phyloP scores from a whole-genome alignment of 441 rosid species.

The Syzygium malaccense region DNA sequence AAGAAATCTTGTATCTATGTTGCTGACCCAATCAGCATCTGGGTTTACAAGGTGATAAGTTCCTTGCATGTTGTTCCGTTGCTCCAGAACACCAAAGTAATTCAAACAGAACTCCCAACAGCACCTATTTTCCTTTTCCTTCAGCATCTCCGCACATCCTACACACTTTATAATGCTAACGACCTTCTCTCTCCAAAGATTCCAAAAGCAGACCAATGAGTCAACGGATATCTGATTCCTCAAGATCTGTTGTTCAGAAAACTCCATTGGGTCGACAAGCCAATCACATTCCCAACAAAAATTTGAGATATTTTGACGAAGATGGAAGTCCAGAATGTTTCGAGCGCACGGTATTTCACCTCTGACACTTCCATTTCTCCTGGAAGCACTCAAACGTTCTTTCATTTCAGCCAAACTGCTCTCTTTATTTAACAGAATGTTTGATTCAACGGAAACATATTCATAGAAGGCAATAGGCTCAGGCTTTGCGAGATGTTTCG shows the following conservation, averaged over 20 bases:
- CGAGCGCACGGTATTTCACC: constrained; percentile 1
- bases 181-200: background rate
- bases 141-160: background rate
- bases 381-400: background rate
- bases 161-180: background rate
- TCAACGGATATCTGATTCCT: background rate
- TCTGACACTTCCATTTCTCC: background rate
- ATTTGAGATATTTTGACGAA: background rate
- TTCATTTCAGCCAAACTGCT: background rate
- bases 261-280: background rate
- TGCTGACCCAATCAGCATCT: background rate
- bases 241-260: background rate
- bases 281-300: background rate
- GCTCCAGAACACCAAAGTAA: constrained; percentile 4
- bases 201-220: background rate
- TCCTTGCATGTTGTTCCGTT: background rate
- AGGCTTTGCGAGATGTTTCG: background rate
- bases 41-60: background rate
- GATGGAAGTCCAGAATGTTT: background rate
- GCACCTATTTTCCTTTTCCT: background rate
- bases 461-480: background rate
- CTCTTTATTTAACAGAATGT: background rate
- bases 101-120: background rate
- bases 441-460: background rate
- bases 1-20: background rate